Base-by-base conservation (phyloP, 495 filamentous ascomycete species). In the Xylaria intraflava region DNA sequence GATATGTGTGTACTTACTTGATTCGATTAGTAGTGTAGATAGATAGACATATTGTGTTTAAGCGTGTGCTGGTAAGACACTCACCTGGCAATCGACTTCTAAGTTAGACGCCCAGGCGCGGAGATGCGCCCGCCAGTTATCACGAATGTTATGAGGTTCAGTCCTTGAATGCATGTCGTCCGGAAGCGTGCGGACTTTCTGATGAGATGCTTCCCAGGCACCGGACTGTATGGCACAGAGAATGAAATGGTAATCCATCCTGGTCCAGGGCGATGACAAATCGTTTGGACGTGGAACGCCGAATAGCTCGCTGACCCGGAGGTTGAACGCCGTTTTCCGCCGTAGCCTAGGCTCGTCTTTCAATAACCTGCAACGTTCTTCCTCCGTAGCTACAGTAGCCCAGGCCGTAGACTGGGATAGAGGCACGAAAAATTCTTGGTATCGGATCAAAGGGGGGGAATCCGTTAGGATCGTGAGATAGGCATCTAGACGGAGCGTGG, bases 211-310 rank as follows among this genome's bases (percentile, higher is more conserved):
- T 26, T 65, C 64, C 61, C 64, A 67, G 5, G 53, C 47, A 4
- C 59, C 56, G 1, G 44, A 44, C 40, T 65, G 62, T 9, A 65
- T 50, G 11, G 62, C 59, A 30, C 59, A 65, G n/a, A 67, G 55
- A 27, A 54, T 45, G 35, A 65, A 51, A 36, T 67, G 62, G 57
- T 65, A 65, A 44, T 67, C 64, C 26, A 48, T 53, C 14, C 22
- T 39, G 33, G 41, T 58, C 19, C 60, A 56, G 17, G 51, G 49
- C 11, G 54, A 59, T n/a, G 61, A 57, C 6, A 64, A 33, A 11
- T 43, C 19, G 10, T 39, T 35, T 2, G 40, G 35, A 29, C 55
- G 43, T 1, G 35, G 14, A 27, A 36, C 24, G 33, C 49, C 51
- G 22, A 67, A 45, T 19, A 46, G 16, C 11, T 62, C 59, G 22